Evolutionary conservation across 2,329 filamentous ascomycete genomes (phyloP).

Genomic region (Aureobasidium uvarum): DNA sequence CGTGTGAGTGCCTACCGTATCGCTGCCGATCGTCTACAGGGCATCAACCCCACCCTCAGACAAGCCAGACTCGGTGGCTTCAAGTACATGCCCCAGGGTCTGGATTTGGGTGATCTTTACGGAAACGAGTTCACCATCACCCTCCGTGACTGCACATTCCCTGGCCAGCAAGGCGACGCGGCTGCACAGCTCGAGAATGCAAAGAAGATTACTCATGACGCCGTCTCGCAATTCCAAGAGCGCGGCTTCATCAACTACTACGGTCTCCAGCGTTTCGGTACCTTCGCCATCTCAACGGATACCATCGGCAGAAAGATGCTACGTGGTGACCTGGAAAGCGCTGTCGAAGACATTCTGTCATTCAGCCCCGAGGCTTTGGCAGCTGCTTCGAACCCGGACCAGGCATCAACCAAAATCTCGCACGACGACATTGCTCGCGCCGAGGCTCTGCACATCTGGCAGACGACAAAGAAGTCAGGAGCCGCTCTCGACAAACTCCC

Average conservation of each 20-base stretch:
- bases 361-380: conserved; percentile 65
- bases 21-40: conserved; percentile 61
- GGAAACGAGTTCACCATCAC: conserved; percentile 95
- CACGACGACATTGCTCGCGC: conserved; percentile 78
- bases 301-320: conserved; percentile 81
- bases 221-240: conserved; percentile 65
- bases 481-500: conserved; percentile 69
- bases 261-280: conserved; percentile 94
- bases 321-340: conserved; percentile 74
- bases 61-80: conserved; percentile 67
- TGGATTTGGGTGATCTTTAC: conserved; percentile 77
- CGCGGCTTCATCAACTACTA: conserved; percentile 97
- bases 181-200: conserved; percentile 44
- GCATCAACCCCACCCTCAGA: conserved; percentile 60
- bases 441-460: conserved; percentile 73
- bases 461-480: conserved; percentile 49
- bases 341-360: conserved; percentile 71
- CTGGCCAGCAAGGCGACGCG: conserved; percentile 40
- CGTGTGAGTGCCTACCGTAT: conserved; percentile 67
- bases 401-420: conserved; percentile 52
- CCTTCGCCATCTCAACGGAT: conserved; percentile 81
- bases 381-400: conserved; percentile 48
- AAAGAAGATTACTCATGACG: conserved; percentile 53
- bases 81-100: conserved; percentile 65
- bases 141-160: conserved; percentile 76